phyloP scores from a whole-genome alignment of 257 asterid genomes.

The Solanum piurae region DNA sequence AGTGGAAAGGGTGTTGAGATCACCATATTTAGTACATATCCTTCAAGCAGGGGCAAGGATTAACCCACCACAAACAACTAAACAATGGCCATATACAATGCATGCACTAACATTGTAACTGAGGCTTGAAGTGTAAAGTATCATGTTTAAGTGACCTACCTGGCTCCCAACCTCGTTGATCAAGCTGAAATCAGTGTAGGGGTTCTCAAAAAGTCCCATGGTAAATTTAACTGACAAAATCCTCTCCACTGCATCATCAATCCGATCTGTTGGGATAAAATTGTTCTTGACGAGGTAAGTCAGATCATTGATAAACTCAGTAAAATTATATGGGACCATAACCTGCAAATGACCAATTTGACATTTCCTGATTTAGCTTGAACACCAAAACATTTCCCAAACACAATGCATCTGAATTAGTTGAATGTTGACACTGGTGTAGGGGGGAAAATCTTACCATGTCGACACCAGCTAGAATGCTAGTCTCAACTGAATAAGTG shows the following conservation, averaged over 20 bases:
- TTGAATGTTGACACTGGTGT: background rate
- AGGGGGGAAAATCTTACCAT: slow-evolving; percentile 33
- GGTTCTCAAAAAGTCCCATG: slow-evolving; percentile 83
- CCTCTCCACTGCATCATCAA: slow-evolving; percentile 79
- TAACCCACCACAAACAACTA: background rate
- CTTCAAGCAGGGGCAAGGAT: background rate
- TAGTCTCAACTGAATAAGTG: slow-evolving; percentile 63
- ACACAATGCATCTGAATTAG: background rate
- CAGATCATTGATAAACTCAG: slow-evolving; percentile 70
- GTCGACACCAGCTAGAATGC: slow-evolving; percentile 78
- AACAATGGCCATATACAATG: background rate
- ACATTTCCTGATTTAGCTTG: background rate
- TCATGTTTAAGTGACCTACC: slow-evolving; percentile 23
- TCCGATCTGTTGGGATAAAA: slow-evolving; percentile 51
- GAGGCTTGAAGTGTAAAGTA: background rate
- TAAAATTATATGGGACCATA: slow-evolving; percentile 64
- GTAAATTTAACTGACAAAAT: slow-evolving; percentile 68
- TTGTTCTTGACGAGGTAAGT: slow-evolving; percentile 55
- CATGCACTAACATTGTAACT: background rate
- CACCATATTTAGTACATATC: background rate
- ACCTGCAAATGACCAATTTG: slow-evolving; percentile 35
- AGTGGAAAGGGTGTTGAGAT: background rate
- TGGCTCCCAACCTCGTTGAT: slow-evolving; percentile 67
- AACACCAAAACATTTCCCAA: background rate
- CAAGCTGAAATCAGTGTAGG: slow-evolving; percentile 73